Evolutionary conservation across 805 yeast genomes (phyloP).

Genomic region (Hanseniaspora nectarophila): DNA sequence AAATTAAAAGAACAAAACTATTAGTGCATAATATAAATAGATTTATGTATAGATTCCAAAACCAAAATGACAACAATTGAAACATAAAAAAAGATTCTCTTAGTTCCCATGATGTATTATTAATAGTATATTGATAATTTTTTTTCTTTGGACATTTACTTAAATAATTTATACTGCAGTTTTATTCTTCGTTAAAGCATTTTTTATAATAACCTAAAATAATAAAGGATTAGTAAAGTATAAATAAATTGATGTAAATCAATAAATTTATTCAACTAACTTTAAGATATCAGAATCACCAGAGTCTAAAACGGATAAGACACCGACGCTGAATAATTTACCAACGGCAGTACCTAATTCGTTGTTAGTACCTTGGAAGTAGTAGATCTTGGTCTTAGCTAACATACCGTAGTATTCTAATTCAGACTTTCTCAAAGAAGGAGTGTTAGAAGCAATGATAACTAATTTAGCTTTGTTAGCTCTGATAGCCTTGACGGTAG

Average conservation of each 20-base stretch:
- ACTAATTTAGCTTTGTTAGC: conserved; percentile 97
- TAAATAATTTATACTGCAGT: neutral
- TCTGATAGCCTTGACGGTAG: conserved; percentile 95
- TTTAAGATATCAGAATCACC: conserved; percentile 99
- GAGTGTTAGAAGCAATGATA: conserved; percentile 98
- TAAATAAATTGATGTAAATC: neutral
- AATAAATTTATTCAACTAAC: conserved; percentile 34
- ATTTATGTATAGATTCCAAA: neutral
- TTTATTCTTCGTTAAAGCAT: neutral
- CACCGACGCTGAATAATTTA: conserved; percentile 99
- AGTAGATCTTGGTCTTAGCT: conserved; percentile 90
- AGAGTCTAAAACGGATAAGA: conserved; percentile 87
- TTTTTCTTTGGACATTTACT: neutral
- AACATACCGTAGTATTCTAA: conserved; percentile 99
- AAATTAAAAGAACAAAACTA: too few relatives aligned
- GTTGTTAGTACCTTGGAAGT: conserved; percentile 99
- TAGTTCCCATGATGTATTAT: too few relatives aligned
- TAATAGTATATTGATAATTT: neutral
- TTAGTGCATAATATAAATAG: too few relatives aligned
- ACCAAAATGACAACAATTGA: neutral
- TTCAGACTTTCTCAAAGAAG: conserved; percentile 99
- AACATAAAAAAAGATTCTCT: too few relatives aligned
- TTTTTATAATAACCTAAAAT: neutral
- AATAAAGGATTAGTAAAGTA: neutral
- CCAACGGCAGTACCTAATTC: conserved; percentile 99